Conservation (phyloP, 2,329 filamentous ascomycete genomes). For the Daldinia sp. region DNA sequence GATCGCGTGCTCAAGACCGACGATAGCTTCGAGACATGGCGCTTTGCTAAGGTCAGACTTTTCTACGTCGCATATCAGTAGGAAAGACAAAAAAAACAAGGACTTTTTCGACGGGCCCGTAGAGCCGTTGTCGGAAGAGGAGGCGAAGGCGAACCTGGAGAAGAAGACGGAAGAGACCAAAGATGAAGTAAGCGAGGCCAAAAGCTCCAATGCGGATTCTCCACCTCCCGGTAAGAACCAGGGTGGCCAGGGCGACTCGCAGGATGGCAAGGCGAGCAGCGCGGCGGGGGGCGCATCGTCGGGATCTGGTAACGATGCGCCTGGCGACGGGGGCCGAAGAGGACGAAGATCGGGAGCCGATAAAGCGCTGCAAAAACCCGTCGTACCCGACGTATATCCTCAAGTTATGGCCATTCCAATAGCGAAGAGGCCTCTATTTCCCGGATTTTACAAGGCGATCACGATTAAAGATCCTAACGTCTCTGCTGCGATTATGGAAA, state of each 20-base stretch:
- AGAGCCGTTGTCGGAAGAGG: slow-evolving; percentile 62
- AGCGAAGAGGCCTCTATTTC: slow-evolving; percentile 90
- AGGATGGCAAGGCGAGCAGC: slow-evolving; percentile 66
- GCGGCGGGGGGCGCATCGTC: slow-evolving; percentile 63
- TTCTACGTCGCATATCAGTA: slow-evolving; percentile 49
- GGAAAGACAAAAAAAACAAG: slow-evolving; percentile 55
- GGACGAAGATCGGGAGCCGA: slow-evolving; percentile 74
- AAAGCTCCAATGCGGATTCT: slow-evolving; percentile 52
- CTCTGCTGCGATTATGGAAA: slow-evolving; percentile 89
- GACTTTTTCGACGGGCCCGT: slow-evolving; percentile 61
- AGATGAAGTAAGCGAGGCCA: slow-evolving; percentile 58
- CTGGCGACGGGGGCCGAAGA: slow-evolving; percentile 72
- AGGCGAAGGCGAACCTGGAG: slow-evolving; percentile 60
- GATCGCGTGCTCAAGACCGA: slow-evolving; percentile 36
- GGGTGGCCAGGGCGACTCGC: slow-evolving; percentile 47
- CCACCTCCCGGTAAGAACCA: slow-evolving; percentile 57
- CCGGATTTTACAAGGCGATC: slow-evolving; percentile 98
- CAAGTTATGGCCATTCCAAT: slow-evolving; percentile 98
- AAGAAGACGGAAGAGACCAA: slow-evolving; percentile 56
- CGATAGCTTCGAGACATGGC: slow-evolving; percentile 18
- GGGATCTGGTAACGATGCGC: slow-evolving; percentile 63
- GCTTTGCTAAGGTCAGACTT: slow-evolving; percentile 43
- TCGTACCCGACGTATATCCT: slow-evolving; percentile 93
- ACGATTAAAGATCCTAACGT: slow-evolving; percentile 95
- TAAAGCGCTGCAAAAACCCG: slow-evolving; percentile 82